Conservation (phyloP, 768 basidiomycete genomes). For the Gloeostereum incarnatum region DNA sequence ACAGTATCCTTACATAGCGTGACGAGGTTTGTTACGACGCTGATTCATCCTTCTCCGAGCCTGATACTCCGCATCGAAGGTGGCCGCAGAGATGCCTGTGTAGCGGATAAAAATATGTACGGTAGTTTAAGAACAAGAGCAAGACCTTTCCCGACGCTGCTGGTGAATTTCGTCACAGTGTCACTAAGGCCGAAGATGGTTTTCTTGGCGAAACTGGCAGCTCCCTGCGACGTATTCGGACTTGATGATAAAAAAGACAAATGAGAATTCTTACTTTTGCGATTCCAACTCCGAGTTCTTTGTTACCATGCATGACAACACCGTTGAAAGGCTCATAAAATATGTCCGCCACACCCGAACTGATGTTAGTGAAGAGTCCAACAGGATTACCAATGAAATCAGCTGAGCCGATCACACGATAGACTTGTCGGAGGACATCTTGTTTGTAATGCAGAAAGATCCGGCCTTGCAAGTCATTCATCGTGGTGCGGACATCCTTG, state of each 20-base stretch:
- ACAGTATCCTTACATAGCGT: constrained; percentile 68
- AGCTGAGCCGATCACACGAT: constrained; percentile 95
- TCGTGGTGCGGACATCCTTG: constrained; percentile 85
- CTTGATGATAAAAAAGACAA: constrained; percentile 1
- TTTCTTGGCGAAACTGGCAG: constrained; percentile 97
- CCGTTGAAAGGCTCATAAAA: constrained; percentile 99
- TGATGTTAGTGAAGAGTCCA: constrained; percentile 96
- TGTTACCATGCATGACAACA: constrained; percentile 92
- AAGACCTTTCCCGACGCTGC: constrained; percentile 90
- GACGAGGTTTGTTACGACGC: constrained; percentile 88
- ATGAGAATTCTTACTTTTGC: constrained; percentile 57
- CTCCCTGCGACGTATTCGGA: constrained; percentile 51
- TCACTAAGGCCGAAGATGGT: constrained; percentile 95
- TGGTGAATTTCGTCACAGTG: constrained; percentile 96
- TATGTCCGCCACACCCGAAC: constrained; percentile 94
- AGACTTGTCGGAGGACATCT: constrained; percentile 88
- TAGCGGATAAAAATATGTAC: constrained; percentile 1
- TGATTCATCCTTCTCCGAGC: constrained; percentile 80
- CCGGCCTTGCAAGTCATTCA: constrained; percentile 77
- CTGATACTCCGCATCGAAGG: constrained; percentile 95
- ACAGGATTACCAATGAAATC: constrained; percentile 97
- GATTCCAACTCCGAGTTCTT: constrained; percentile 88
- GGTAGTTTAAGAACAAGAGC: background rate
- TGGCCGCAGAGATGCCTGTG: constrained; percentile 88
- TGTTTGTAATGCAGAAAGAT: constrained; percentile 90